These are phyloP conservation scores for Pleurotus tuoliensis DNA, from an alignment of 768 basidiomycete species.

Conservation along the genomic window DNA sequence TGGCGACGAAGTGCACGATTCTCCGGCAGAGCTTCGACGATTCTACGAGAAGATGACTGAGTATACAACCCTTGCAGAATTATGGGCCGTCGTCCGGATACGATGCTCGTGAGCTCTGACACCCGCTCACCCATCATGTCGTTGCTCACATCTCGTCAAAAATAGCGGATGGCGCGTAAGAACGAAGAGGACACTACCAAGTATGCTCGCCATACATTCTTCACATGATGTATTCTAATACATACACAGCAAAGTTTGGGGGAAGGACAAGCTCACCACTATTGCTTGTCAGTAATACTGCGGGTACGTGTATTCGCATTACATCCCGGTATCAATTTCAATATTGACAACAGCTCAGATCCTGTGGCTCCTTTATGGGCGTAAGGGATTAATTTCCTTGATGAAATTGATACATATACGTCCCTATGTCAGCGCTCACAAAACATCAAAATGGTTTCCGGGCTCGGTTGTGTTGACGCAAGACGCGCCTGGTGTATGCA, in stretches of 20 bases:
- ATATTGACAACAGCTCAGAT: slow-evolving; percentile 4
- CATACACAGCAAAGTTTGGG: slow-evolving; percentile 19
- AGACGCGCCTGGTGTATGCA: slow-evolving; percentile 11
- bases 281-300: slow-evolving; percentile 23
- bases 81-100: slow-evolving; percentile 25
- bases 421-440: slow-evolving; percentile 8
- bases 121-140: neutral
- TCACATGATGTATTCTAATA: neutral
- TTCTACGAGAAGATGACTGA: slow-evolving; percentile 22
- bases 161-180: slow-evolving; percentile 21
- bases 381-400: neutral
- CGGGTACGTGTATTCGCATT: slow-evolving; percentile 7
- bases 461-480: slow-evolving; percentile 15
- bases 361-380: slow-evolving; percentile 15
- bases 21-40: slow-evolving; percentile 23
- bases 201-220: slow-evolving; percentile 5
- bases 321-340: neutral
- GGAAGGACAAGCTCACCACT: slow-evolving; percentile 29
- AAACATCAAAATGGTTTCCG: slow-evolving; percentile 12
- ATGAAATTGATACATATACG: neutral
- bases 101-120: slow-evolving; percentile 25
- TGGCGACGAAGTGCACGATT: slow-evolving; percentile 24
- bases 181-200: slow-evolving; percentile 20
- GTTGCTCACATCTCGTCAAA: neutral
- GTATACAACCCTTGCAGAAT: slow-evolving; percentile 25